A percentile compares a stretch with the other conserved stretches of the same genome.
phyloP scores from a whole-genome alignment of 2,329 filamentous ascomycete species.

The Aspergillus calidoustus region DNA sequence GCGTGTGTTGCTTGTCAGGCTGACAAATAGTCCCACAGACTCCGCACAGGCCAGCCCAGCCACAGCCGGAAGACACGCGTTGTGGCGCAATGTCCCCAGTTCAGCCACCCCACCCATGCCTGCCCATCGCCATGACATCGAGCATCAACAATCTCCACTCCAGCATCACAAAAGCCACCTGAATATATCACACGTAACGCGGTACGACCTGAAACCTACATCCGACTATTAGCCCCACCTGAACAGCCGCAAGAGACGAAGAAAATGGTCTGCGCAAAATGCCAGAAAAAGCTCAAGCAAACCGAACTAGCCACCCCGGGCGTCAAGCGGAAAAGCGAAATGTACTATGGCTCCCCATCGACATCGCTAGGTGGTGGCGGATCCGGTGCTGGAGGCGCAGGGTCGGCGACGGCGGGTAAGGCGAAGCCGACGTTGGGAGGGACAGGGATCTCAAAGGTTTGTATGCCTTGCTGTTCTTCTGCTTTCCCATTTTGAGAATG shows the following conservation, averaged over 20 bases:
- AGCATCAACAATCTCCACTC: neutral
- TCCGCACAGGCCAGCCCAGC: neutral
- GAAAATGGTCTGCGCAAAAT: slow-evolving; percentile 67
- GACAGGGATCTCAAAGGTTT: slow-evolving; percentile 64
- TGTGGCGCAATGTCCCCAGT: neutral
- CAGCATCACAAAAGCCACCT: neutral
- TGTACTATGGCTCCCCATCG: slow-evolving; percentile 66
- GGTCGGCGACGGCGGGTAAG: slow-evolving; percentile 24
- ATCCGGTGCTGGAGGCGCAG: slow-evolving; percentile 8
- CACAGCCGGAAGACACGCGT: neutral
- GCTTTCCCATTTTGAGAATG: neutral
- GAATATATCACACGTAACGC: neutral
- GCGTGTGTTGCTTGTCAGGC: no score
- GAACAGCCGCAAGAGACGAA: neutral
- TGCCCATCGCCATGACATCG: neutral
- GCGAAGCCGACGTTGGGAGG: slow-evolving; percentile 57
- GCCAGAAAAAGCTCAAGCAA: slow-evolving; percentile 63
- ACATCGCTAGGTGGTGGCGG: slow-evolving; percentile 40
- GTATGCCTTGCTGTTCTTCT: slow-evolving; percentile 13
- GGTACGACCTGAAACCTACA: neutral
- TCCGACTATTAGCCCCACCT: neutral
- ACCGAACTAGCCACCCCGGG: slow-evolving; percentile 67
- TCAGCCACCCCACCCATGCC: neutral
- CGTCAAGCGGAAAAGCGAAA: slow-evolving; percentile 70
- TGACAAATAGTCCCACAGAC: no score